phyloP scores from a whole-genome alignment of 176 grass and related monocot species.

The Cenchrus fungigraminus region DNA sequence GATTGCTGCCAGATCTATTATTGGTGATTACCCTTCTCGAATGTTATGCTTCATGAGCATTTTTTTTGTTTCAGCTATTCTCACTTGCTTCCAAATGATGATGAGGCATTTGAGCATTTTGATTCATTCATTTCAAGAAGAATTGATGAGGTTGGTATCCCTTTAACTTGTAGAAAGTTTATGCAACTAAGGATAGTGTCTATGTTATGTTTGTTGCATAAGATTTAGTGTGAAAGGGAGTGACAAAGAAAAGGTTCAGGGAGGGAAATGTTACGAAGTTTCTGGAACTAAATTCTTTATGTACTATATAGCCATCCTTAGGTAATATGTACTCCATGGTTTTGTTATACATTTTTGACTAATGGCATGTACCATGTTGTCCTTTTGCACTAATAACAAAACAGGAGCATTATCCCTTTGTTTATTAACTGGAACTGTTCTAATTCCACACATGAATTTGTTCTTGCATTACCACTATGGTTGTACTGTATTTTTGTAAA shows the following conservation, averaged over 20 bases:
- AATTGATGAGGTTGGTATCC: conserved; percentile 79
- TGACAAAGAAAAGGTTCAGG: background rate
- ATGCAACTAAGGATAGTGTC: background rate
- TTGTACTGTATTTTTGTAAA: conserved; percentile 1
- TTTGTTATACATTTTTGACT: background rate
- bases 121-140: conserved; percentile 77
- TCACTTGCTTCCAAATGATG: conserved; percentile 96
- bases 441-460: conserved; percentile 2
- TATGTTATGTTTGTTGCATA: background rate
- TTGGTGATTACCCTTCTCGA: conserved; percentile 18
- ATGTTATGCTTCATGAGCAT: conserved; percentile 9
- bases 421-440: conserved; percentile 21
- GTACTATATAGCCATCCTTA: background rate
- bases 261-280: background rate
- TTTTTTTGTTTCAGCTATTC: conserved; percentile 65
- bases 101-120: conserved; percentile 93
- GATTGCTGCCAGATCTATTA: conserved; percentile 19
- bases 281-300: background rate
- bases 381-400: background rate
- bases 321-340: background rate
- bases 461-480: conserved; percentile 7
- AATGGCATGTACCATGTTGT: background rate
- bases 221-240: background rate
- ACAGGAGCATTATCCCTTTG: background rate
- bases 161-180: conserved; percentile 5